Evolutionary conservation across 2,329 filamentous ascomycete genomes (phyloP).

Genomic region (Neofusicoccum cordaticola): DNA sequence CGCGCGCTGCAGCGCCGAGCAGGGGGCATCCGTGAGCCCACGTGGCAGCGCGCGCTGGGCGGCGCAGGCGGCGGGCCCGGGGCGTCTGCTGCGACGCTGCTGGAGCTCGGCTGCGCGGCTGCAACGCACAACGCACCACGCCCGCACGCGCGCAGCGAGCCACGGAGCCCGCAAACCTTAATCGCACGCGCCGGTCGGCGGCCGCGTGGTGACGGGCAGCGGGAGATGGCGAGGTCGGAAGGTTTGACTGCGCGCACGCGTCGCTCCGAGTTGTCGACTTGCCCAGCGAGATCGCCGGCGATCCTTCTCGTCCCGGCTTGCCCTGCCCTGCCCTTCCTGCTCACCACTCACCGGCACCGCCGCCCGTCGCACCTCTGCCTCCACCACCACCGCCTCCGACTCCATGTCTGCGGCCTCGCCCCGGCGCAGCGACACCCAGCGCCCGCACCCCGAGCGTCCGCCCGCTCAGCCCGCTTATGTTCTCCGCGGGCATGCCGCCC

Average conservation of each 20-base stretch:
- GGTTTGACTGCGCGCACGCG: conserved; percentile 1
- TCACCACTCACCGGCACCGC: neutral
- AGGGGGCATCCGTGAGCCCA: neutral
- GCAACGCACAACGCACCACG: neutral
- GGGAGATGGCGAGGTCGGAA: neutral
- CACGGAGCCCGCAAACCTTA: neutral
- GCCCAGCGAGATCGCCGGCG: conserved; percentile 4
- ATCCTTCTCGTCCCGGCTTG: conserved; percentile 4
- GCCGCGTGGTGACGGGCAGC: neutral
- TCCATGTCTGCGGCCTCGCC: neutral
- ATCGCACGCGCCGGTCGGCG: neutral
- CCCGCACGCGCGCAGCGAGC: neutral
- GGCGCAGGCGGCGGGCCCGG: too few species aligned
- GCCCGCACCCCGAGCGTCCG: conserved; percentile 26
- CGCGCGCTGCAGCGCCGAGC: neutral
- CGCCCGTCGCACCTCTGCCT: neutral
- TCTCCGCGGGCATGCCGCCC: conserved; percentile 78
- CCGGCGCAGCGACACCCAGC: neutral
- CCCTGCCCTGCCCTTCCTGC: neutral
- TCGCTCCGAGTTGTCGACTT: neutral
- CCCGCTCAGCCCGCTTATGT: conserved; percentile 64
- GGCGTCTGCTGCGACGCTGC: too few species aligned
- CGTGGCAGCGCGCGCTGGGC: neutral
- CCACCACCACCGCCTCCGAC: neutral
- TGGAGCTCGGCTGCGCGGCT: neutral